These are phyloP conservation scores for Schwanniomyces sp. DNA, from an alignment of 805 yeast species.

Conservation along the genomic window DNA sequence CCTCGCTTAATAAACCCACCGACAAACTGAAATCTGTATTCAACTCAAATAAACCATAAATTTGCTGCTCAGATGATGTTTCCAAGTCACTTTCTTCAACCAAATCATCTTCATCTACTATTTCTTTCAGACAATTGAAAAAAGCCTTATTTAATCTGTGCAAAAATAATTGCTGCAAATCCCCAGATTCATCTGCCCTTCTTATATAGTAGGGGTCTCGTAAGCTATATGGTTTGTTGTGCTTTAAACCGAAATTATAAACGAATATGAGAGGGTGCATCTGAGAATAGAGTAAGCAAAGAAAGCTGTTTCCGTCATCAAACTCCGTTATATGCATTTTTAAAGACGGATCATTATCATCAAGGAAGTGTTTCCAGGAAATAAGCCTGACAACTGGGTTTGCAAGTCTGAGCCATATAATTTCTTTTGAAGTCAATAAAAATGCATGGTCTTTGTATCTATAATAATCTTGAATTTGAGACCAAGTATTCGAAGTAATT, in stretches of 20 bases:
- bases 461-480: slow-evolving; percentile 47
- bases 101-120: slow-evolving; percentile 5
- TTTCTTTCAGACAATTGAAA: slow-evolving; percentile 4
- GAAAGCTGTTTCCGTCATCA: slow-evolving; percentile 15
- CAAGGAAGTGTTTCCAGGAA: slow-evolving; percentile 73
- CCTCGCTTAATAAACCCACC: slow-evolving; percentile 7
- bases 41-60: slow-evolving; percentile 16
- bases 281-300: slow-evolving; percentile 28
- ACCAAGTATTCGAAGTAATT: slow-evolving; percentile 54
- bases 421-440: slow-evolving; percentile 64
- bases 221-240: slow-evolving; percentile 26
- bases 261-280: slow-evolving; percentile 28
- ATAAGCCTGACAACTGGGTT: slow-evolving; percentile 46
- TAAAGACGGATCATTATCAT: slow-evolving; percentile 54
- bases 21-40: slow-evolving; percentile 14
- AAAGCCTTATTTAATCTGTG: slow-evolving; percentile 5
- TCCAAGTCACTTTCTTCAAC: slow-evolving; percentile 7
- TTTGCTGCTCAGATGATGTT: neutral
- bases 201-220: slow-evolving; percentile 29
- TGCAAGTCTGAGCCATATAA: slow-evolving; percentile 48
- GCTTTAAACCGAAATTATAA: slow-evolving; percentile 29
- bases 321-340: slow-evolving; percentile 31
- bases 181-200: slow-evolving; percentile 4
- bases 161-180: slow-evolving; percentile 14
- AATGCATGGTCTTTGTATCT: slow-evolving; percentile 35